A percentile compares a stretch with the other conserved stretches of the same genome.
Evolutionary conservation across 345 rosid genomes (phyloP).

Genomic region (Carallia pectinifolia): DNA sequence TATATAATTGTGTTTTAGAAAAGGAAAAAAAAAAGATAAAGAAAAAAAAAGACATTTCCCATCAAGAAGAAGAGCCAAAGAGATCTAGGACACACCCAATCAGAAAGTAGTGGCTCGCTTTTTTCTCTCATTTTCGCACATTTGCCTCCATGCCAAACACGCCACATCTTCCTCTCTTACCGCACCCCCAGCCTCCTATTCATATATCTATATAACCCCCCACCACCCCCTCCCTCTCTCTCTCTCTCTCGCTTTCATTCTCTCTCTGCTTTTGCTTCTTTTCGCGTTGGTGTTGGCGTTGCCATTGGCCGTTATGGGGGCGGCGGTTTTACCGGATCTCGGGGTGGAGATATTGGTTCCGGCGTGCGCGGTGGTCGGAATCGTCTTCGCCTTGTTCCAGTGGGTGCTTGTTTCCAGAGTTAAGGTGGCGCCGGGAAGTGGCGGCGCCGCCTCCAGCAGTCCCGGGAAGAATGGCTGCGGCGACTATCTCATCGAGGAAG

Average conservation of each 20-base stretch:
- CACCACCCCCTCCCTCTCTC: background rate
- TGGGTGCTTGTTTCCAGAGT: conserved; percentile 79
- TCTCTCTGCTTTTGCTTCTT: background rate
- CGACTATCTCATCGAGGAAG: conserved; percentile 87
- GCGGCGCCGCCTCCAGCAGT: conserved; percentile 18
- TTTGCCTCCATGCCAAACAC: too few relatives aligned
- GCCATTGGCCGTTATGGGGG: conserved; percentile 32
- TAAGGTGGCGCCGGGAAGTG: conserved; percentile 40
- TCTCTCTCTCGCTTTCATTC: background rate
- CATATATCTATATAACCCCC: background rate
- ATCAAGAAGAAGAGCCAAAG: too few relatives aligned
- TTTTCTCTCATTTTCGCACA: too few relatives aligned
- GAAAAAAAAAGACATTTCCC: too few relatives aligned
- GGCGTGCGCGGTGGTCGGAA: conserved; percentile 72
- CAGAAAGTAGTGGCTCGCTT: too few relatives aligned
- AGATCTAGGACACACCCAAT: too few relatives aligned
- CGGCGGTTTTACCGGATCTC: conserved; percentile 61
- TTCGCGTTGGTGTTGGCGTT: background rate
- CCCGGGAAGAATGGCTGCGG: conserved; percentile 46
- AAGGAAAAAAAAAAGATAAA: too few relatives aligned
- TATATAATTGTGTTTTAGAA: too few relatives aligned
- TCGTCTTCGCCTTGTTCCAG: conserved; percentile 65
- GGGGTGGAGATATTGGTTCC: conserved; percentile 80
- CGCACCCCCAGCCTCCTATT: too few relatives aligned
- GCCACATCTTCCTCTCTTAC: too few relatives aligned